phyloP scores from a whole-genome alignment of 768 basidiomycete species.

The Piloderma croceum region DNA sequence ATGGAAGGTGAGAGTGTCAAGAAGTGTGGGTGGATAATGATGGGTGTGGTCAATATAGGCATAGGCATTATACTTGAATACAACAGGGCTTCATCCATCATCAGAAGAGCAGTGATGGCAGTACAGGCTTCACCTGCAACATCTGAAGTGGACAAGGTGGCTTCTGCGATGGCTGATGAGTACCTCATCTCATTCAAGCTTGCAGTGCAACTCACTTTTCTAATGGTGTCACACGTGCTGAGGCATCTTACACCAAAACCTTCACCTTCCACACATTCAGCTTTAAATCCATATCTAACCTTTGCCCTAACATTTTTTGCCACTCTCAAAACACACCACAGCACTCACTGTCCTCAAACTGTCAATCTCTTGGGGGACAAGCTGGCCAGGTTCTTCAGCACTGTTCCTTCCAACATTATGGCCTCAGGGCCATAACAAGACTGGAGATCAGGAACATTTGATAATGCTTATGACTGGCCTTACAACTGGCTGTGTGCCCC shows the following conservation, averaged over 20 bases:
- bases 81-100: too few relatives aligned
- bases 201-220: conserved; percentile 74
- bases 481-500: conserved; percentile 61
- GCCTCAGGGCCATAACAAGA: conserved; percentile 36
- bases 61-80: too few relatives aligned
- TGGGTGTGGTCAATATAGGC: conserved; percentile 75
- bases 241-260: conserved; percentile 54
- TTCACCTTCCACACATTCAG: conserved; percentile 48
- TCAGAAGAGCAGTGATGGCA: too few relatives aligned
- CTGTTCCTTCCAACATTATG: conserved; percentile 51
- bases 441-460: conserved; percentile 55
- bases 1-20: conserved; percentile 89
- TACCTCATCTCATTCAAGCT: conserved; percentile 63
- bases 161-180: conserved; percentile 24
- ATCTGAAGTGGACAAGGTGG: background rate
- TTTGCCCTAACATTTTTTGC: conserved; percentile 84
- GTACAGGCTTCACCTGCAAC: too few relatives aligned
- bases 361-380: conserved; percentile 80
- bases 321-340: conserved; percentile 63
- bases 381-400: conserved; percentile 50
- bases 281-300: conserved; percentile 82
- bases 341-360: conserved; percentile 65
- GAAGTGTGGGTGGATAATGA: conserved; percentile 94
- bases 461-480: too few relatives aligned
- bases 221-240: conserved; percentile 69